Percentiles rank a stretch among this genome's conserved stretches.
These are phyloP conservation scores for Fraxinus albicans DNA, from an alignment of 305 asterid genomes.

Conservation along the genomic window DNA sequence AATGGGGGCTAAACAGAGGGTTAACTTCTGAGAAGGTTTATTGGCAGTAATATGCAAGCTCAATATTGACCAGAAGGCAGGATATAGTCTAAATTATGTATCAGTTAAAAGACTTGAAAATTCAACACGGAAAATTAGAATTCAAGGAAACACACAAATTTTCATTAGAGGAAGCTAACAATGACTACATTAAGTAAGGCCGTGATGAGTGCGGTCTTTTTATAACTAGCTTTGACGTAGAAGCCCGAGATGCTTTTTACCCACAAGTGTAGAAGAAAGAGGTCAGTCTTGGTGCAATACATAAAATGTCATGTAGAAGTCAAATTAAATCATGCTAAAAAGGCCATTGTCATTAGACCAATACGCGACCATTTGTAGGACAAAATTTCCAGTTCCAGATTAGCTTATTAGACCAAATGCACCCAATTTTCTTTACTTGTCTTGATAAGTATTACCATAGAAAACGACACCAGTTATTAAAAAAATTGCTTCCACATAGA, in stretches of 20 bases:
- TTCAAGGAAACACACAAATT: background rate
- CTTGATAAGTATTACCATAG: background rate
- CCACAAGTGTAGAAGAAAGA: background rate
- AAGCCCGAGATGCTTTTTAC: background rate
- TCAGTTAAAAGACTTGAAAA: background rate
- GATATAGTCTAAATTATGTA: background rate
- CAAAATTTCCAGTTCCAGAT: background rate
- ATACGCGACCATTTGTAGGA: background rate
- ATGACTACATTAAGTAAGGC: background rate
- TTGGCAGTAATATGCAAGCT: background rate
- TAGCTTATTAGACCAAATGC: background rate
- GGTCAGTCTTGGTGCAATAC: background rate
- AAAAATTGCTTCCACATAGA: background rate
- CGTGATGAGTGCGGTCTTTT: background rate
- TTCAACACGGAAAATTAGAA: background rate
- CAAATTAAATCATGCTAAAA: background rate
- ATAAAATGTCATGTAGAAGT: background rate
- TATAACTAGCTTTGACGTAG: background rate
- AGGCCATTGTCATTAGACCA: background rate
- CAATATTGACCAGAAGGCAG: background rate
- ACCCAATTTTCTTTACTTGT: background rate
- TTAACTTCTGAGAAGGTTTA: background rate
- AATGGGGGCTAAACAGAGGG: background rate
- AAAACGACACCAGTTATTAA: background rate
- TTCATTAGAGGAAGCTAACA: background rate